Evolutionary conservation across 441 rosid genomes (phyloP).

Genomic region (Melastoma candidum): DNA sequence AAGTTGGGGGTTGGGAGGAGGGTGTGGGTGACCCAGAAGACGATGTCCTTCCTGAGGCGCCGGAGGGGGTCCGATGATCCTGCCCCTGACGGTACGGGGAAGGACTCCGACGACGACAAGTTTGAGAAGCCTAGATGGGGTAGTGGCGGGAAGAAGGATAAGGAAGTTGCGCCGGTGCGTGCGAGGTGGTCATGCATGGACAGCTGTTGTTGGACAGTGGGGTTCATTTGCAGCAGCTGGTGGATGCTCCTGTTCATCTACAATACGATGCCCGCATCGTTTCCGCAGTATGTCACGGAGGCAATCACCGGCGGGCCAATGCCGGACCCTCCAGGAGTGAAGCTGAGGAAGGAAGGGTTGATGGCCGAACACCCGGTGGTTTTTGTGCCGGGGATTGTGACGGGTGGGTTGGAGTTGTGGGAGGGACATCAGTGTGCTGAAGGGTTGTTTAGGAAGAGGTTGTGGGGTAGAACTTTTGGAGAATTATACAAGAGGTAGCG

Average conservation of each 20-base stretch:
- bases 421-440: slow-evolving; percentile 85
- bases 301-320: slow-evolving; percentile 68
- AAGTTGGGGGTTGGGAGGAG: too few species aligned
- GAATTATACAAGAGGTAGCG: slow-evolving; percentile 75
- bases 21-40: too few species aligned
- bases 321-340: slow-evolving; percentile 83
- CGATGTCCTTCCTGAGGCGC: too few species aligned
- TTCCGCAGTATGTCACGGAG: slow-evolving; percentile 82
- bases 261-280: slow-evolving; percentile 79
- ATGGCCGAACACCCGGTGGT: slow-evolving; percentile 78
- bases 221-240: slow-evolving; percentile 71
- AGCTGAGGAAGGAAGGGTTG: slow-evolving; percentile 69
- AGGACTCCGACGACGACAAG: too few species aligned
- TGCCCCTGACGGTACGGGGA: too few species aligned
- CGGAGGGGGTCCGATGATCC: too few species aligned
- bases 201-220: slow-evolving; percentile 79
- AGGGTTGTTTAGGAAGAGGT: slow-evolving; percentile 75
- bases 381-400: slow-evolving; percentile 94
- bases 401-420: slow-evolving; percentile 96
- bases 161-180: slow-evolving; percentile 1
- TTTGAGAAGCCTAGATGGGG: too few species aligned
- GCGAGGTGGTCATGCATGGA: slow-evolving; percentile 69
- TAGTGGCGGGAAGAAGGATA: slow-evolving; percentile 10
- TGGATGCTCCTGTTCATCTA: slow-evolving; percentile 73
- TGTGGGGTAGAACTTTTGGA: slow-evolving; percentile 96